Evolutionary conservation across 2,329 filamentous ascomycete genomes (phyloP), one percentile per base, ranked within the genome.

Genomic region (Tolypocladium album): DNA sequence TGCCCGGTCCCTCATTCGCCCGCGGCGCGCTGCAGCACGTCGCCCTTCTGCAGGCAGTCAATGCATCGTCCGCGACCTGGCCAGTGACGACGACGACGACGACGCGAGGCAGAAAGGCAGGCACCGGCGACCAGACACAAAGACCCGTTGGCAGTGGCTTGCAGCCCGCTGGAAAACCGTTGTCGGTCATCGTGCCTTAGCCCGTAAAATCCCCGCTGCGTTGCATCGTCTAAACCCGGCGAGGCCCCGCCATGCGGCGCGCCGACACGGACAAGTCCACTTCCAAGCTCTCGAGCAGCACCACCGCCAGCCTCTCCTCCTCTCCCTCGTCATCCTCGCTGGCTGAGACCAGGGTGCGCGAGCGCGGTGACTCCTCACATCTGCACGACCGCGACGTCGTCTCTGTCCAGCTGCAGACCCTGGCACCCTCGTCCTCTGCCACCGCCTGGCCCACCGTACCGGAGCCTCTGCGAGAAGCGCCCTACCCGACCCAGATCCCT

Each of bases 201-300:
- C 27, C 27, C 5, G 3, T 31, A 27, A 50, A 31, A 15, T 15
- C 42, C 36, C 38, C 56, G 36, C 36, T 50, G 39, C 56, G 34
- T 43, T 58, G 58, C 59, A 20, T 50, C 47, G 60, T 58, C 58
- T 59, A 56, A 58, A 57, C 53, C 27, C 59, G 58, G 60, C 62
- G 56, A 60, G 27, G 61, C 61, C 63, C 68, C 67, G 68, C 67
- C 65, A 71, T 71, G 70, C 64, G 64, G 59, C 64, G 61, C 64
- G 63, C 64, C 61, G 62, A 62, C 47, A 47, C 60, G 56, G 59
- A 60, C 57, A 65, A 60, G 59, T 66, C 64, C 62, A 63, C 63
- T 60, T 58, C 60, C 58, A 66, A 57, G 58, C 59, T 61, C 64
- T 66, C 60, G 56, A 62, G 59, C 56, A 60, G 62, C 58, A 58